Evolutionary conservation across 139 green algal genomes (phyloP), one percentile per base, ranked within the genome.

Genomic region (Trebouxia sp.): DNA sequence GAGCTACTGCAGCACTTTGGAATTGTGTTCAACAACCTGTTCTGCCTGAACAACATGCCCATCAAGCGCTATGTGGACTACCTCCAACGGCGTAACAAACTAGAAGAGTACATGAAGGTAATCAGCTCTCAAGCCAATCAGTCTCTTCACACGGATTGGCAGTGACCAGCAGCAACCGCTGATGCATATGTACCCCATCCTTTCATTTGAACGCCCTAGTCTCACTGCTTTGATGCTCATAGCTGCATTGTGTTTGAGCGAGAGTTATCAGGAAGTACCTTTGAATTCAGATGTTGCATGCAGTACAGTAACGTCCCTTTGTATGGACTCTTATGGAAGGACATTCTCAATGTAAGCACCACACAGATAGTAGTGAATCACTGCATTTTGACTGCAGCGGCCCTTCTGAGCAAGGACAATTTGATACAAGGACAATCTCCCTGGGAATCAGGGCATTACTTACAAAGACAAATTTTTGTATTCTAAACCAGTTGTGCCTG

Each of bases 21-120:
- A 67, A 95, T 99, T 66, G 6, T 65, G 0, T 99, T 99, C 90
- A 94, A 86, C 83, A 83, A 58, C 30, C 89, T 99, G 38, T 87
- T 98, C 47, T 92, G 87, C 70, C 86, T 99, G n/a, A 99, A 98
- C 89, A 99, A 99, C 93, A 98, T 99, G 96, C 96, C 96, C 75
- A 97, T 99, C 87, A 99, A 99, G 88, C 87, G 96, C 38, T 99
- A 94, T 83, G 93, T 92, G 5, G 95, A 98, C 83, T 93, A 88
- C 53, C 87, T 98, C 30, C 51, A 84, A 30, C 78, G 87, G 32
- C 51, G 80, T 8, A 82, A 84, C 26, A 70, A 92, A 75, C 81
- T 97, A 62, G 85, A 96, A 65, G 82, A 90, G 75, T 99, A 99
- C 91, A 98, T 99, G 94, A 58, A 80, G 80, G 80, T 84, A 14